Conservation (phyloP, 2,329 filamentous ascomycete genomes). For the Alternaria hordeiaustralica region DNA sequence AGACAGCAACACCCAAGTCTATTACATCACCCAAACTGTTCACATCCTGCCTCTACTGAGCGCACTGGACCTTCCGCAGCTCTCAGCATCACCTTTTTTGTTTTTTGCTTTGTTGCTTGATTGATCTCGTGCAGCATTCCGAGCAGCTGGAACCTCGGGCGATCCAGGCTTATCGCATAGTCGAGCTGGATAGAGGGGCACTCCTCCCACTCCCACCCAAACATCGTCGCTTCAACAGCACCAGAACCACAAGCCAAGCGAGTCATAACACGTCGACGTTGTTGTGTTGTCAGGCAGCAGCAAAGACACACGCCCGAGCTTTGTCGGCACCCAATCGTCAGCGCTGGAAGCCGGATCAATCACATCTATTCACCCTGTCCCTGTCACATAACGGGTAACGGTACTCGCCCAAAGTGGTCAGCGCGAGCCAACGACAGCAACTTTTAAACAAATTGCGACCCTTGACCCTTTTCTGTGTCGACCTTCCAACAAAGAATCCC, state of each 20-base stretch:
- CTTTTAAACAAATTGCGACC: constrained; percentile 27
- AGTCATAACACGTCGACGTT: constrained; percentile 17
- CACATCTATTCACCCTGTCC: constrained; percentile 35
- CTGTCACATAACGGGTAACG: constrained; percentile 25
- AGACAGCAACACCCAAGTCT: constrained; percentile 13
- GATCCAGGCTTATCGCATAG: constrained; percentile 44
- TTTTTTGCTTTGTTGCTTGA: constrained; percentile 9
- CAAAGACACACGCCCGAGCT: constrained; percentile 30
- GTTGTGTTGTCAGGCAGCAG: constrained; percentile 42
- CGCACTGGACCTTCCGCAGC: neutral
- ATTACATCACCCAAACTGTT: constrained; percentile 8
- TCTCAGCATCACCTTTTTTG: neutral
- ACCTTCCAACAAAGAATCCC: constrained; percentile 40
- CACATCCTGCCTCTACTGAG: neutral
- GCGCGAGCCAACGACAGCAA: constrained; percentile 29
- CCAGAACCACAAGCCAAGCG: constrained; percentile 10
- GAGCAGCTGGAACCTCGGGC: constrained; percentile 39
- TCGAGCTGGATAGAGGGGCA: constrained; percentile 29
- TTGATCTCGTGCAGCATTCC: constrained; percentile 21
- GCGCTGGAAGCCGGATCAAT: constrained; percentile 28
- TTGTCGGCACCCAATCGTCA: constrained; percentile 39
- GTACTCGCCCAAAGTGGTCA: constrained; percentile 33
- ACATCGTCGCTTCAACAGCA: constrained; percentile 13
- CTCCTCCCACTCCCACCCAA: constrained; percentile 12
- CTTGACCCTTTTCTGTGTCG: constrained; percentile 27